Evolutionary conservation across 352 stramenopile genomes (phyloP).

Genomic region (Thraustochytrium striatum): DNA sequence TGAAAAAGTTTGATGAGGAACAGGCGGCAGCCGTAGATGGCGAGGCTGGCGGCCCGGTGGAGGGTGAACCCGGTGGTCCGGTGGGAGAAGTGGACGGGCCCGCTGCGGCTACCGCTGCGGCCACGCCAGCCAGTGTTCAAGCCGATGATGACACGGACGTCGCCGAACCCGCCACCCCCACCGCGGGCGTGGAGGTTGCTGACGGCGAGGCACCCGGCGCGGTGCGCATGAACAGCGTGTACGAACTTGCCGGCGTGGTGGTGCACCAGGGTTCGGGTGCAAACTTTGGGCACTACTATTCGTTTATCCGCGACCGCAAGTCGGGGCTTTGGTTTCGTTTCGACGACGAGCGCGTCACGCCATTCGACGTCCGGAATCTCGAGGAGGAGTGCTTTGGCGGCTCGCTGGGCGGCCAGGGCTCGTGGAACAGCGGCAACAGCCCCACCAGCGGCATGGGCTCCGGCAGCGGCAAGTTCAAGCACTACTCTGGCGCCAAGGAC

Average conservation of each 20-base stretch:
- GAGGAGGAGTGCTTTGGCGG: slow-evolving; percentile 80
- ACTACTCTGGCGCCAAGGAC: slow-evolving; percentile 23
- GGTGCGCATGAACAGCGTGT: slow-evolving; percentile 51
- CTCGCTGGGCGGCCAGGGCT: not conserved
- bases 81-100: not conserved
- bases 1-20: slow-evolving; percentile 29
- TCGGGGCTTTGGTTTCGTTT: slow-evolving; percentile 81
- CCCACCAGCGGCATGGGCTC: not conserved
- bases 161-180: not conserved
- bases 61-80: not conserved
- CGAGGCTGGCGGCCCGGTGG: not conserved
- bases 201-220: not conserved
- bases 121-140: no score
- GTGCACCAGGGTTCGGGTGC: slow-evolving; percentile 76
- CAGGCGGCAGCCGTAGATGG: not conserved
- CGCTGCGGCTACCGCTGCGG: not conserved
- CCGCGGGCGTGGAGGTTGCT: not conserved
- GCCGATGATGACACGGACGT: no score
- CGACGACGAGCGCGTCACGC: slow-evolving; percentile 78
- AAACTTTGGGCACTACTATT: slow-evolving; percentile 81
- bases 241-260: slow-evolving; percentile 77
- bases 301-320: slow-evolving; percentile 46
- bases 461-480: slow-evolving; percentile 36
- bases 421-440: not conserved
- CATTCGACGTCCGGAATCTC: slow-evolving; percentile 78